Conservation (phyloP, 2,329 filamentous ascomycete species). For the Pseudogymnoascus sp. region DNA sequence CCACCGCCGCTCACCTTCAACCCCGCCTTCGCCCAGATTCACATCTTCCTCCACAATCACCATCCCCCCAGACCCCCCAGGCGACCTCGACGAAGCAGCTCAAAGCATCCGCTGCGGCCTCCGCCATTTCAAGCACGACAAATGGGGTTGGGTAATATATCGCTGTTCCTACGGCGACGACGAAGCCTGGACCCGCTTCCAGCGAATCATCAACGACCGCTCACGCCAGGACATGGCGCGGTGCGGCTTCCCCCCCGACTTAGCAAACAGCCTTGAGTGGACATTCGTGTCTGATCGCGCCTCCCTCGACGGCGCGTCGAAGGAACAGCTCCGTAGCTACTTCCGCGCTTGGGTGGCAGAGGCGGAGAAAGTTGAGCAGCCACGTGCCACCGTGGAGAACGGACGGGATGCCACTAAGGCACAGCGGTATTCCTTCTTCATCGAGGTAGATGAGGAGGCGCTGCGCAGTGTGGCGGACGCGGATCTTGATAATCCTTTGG, state of each 20-base stretch:
- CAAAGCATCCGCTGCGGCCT: not conserved
- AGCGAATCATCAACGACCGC: not conserved
- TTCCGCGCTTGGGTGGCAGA: not conserved
- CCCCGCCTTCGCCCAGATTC: not conserved
- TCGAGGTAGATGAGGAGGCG: not conserved
- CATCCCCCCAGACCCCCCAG: not conserved
- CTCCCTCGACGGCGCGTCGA: not conserved
- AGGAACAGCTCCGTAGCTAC: not conserved
- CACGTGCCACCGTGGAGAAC: not conserved
- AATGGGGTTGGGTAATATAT: not conserved
- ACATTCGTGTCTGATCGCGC: not conserved
- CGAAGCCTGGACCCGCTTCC: not conserved
- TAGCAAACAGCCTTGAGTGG: not conserved
- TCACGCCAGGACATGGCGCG: not conserved
- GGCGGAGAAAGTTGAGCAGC: not conserved
- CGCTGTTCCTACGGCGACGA: not conserved
- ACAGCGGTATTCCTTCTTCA: not conserved
- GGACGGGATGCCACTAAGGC: not conserved
- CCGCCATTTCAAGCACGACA: not conserved
- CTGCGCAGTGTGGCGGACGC: not conserved
- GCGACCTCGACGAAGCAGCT: not conserved
- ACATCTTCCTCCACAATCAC: not conserved
- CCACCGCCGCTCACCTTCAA: not conserved
- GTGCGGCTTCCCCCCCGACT: not conserved
- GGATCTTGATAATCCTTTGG: not conserved